Base-by-base conservation (phyloP, 768 basidiomycete species). In the Mycena venus region DNA sequence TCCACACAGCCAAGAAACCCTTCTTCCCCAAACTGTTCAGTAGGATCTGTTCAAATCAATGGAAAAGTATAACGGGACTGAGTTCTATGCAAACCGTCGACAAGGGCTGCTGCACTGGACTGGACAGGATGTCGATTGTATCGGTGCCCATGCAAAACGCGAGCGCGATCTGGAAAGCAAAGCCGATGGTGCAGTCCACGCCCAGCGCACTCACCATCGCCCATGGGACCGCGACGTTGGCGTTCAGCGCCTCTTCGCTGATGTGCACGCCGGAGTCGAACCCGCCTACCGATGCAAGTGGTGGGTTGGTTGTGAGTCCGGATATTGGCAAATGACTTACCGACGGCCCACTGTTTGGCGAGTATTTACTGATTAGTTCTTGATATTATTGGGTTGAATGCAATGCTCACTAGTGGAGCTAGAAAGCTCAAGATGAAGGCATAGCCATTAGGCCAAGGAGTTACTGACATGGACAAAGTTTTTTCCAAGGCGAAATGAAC, bases 61-160 rank as follows among this genome's bases (percentile, higher is more conserved):
- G 31, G 42, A 15, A 17, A 15, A 4, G 23, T 42, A n/a, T 19
- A 36, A 9, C 1, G 3, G 12, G 15, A 17, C 14, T 4, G 19
- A 15, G 3, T 23, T 10, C 21, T 32, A 59, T 4, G 23, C 17
- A 70, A 62, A 85, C 85, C 23, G 81, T 82, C 21, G 86, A 86
- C 78, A 88, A 81, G 4, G 86, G 85, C 64, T 85, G 84, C 19
- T 81, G 80, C 1, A 83, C 79, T 0, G 80, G 78, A 62, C 79
- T 84, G 4, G 23, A 65, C n/a, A 86, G 31, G 49, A 81, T 84
- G 9, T 69, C 72, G 23, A 79, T 66, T 5, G 83, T 34, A 69
- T 92, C 87, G 0, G 80, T 83, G 29, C 91, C 91, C 90, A 92
- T 91, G 79, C 87, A 90, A 75, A 92, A 90, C 1, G 90, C 84